phyloP scores from a whole-genome alignment of 495 filamentous ascomycete species.

The Xylaria bambusicola region DNA sequence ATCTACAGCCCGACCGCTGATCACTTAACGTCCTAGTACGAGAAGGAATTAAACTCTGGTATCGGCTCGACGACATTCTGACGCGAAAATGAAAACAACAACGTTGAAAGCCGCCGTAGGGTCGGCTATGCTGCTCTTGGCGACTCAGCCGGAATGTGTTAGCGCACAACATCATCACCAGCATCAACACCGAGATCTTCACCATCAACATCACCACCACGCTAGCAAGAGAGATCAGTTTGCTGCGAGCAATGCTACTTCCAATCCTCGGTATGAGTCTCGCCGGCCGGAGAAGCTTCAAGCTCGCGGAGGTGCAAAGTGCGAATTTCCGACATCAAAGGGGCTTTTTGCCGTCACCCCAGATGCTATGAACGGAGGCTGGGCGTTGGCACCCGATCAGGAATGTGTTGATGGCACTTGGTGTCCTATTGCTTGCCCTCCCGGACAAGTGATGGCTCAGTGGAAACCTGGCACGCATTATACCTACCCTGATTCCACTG shows the following conservation, averaged over 20 bases:
- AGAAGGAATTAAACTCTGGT: not conserved
- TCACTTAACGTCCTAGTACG: not conserved
- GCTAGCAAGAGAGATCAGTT: constrained; percentile 17
- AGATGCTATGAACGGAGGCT: constrained; percentile 66
- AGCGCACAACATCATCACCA: constrained; percentile 37
- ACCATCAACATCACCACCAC: constrained; percentile 23
- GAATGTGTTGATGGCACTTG: constrained; percentile 67
- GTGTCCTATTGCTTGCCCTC: constrained; percentile 77
- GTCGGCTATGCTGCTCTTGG: constrained; percentile 48
- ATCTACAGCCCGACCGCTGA: not conserved
- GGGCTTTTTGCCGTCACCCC: constrained; percentile 72
- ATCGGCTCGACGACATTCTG: constrained; percentile 11
- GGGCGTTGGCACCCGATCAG: constrained; percentile 81
- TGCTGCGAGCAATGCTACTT: constrained; percentile 8
- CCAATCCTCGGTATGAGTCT: constrained; percentile 26
- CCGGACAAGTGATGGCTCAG: constrained; percentile 76
- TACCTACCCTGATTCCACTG: constrained; percentile 71
- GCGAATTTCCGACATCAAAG: constrained; percentile 66
- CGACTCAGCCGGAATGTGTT: constrained; percentile 34
- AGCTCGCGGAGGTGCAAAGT: constrained; percentile 50
- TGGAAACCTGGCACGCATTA: constrained; percentile 75
- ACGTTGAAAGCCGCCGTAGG: constrained; percentile 51
- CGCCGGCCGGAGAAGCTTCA: constrained; percentile 27
- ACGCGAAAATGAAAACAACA: constrained; percentile 49
- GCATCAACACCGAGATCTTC: constrained; percentile 37